phyloP scores from a whole-genome alignment of 2,329 filamentous ascomycete species.

The Hymenoscyphus occultus region DNA sequence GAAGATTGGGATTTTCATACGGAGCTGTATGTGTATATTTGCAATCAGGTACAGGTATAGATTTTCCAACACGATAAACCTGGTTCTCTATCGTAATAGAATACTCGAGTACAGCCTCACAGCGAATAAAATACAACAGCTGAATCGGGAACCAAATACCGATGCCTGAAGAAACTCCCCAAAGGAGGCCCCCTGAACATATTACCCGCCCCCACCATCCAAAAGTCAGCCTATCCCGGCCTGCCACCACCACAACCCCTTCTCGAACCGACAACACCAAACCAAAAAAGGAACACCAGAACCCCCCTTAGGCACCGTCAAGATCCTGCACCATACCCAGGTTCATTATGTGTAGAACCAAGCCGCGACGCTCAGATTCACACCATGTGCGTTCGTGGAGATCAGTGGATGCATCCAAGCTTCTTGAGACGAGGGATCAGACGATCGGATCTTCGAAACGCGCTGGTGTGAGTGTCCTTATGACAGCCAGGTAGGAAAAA shows the following conservation, averaged over 20 bases:
- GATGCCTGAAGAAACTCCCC: neutral
- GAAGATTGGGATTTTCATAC: no score
- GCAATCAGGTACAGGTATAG: no score
- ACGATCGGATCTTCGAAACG: constrained; percentile 7
- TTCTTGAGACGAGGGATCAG: constrained; percentile 13
- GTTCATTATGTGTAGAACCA: neutral
- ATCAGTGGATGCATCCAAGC: neutral
- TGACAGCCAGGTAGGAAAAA: neutral
- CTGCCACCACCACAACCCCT: neutral
- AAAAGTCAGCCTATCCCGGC: neutral
- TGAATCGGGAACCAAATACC: neutral
- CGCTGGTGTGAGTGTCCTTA: neutral
- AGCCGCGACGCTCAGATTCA: neutral
- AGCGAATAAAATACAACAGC: neutral
- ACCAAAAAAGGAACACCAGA: neutral
- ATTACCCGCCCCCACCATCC: neutral
- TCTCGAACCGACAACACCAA: neutral
- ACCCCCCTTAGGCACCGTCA: neutral
- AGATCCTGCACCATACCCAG: neutral
- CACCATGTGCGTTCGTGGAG: neutral
- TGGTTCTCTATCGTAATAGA: no score
- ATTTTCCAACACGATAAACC: no score
- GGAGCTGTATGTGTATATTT: no score
- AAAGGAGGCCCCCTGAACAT: no score
- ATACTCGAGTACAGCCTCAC: no score